Evolutionary conservation across 2,329 filamentous ascomycete species (phyloP).

Genomic region (Bisporella sp.): DNA sequence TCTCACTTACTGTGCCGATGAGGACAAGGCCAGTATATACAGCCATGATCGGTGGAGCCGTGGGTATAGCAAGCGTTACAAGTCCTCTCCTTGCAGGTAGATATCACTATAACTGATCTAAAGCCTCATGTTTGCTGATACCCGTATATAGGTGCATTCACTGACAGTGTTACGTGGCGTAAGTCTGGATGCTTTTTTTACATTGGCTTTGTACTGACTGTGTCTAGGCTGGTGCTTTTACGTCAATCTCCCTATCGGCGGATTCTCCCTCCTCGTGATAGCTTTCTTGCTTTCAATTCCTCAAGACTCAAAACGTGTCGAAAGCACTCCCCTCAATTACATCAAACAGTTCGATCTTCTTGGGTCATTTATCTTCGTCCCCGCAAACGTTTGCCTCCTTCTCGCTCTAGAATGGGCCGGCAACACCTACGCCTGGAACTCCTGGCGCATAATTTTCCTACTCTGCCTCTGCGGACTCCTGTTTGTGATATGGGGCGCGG

Average conservation of each 20-base stretch:
- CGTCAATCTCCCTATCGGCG: conserved; percentile 29
- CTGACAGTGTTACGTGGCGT: conserved; percentile 29
- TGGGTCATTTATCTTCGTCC: conserved; percentile 37
- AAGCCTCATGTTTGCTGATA: neutral
- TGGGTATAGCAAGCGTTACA: conserved; percentile 5
- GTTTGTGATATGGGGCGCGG: conserved; percentile 21
- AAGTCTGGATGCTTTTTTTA: no score
- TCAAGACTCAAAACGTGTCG: conserved; percentile 32
- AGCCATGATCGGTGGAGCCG: conserved; percentile 24
- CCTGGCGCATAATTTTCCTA: conserved; percentile 25
- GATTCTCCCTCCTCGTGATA: conserved; percentile 27
- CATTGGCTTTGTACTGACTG: no score
- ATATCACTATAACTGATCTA: conserved; percentile 3
- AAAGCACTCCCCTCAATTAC: conserved; percentile 23
- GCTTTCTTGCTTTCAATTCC: conserved; percentile 28
- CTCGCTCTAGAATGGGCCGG: conserved; percentile 41
- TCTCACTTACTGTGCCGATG: conserved; percentile 25
- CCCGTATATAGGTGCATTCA: conserved; percentile 29
- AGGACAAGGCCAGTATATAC: conserved; percentile 16
- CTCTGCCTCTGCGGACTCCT: conserved; percentile 22
- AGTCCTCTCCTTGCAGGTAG: neutral
- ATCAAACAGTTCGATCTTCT: conserved; percentile 35
- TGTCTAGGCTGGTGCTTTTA: conserved; percentile 28
- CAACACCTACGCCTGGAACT: conserved; percentile 19
- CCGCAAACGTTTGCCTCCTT: conserved; percentile 30